phyloP scores from a whole-genome alignment of 257 asterid species.

The Schizonepeta tenuifolia region DNA sequence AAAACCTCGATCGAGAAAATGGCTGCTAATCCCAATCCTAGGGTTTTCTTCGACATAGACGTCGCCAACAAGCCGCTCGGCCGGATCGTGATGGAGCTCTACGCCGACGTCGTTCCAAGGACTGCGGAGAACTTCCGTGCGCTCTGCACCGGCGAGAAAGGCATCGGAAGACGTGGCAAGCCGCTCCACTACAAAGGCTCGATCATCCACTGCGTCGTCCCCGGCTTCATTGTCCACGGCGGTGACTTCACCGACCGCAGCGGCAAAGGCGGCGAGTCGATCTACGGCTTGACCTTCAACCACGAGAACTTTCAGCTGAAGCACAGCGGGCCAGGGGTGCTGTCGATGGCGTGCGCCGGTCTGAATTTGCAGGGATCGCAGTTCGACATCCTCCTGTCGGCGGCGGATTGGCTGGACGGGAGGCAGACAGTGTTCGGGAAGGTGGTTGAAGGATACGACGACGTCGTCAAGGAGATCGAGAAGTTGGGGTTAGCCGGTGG shows the following conservation, averaged over 20 bases:
- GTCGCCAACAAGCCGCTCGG: constrained; percentile 51
- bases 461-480: constrained; percentile 54
- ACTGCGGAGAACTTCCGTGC: constrained; percentile 80
- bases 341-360: constrained; percentile 80
- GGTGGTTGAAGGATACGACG: constrained; percentile 59
- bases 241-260: constrained; percentile 78
- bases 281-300: constrained; percentile 63
- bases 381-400: constrained; percentile 62
- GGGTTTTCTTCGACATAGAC: constrained; percentile 61
- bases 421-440: constrained; percentile 76
- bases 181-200: constrained; percentile 73
- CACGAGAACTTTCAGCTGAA: constrained; percentile 69
- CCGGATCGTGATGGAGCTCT: constrained; percentile 58
- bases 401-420: constrained; percentile 66
- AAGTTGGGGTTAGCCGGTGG: constrained; percentile 57
- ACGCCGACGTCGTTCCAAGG: constrained; percentile 54
- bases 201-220: constrained; percentile 63
- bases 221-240: constrained; percentile 66
- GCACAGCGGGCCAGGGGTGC: constrained; percentile 68
- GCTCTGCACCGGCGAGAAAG: constrained; percentile 80
- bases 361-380: constrained; percentile 72
- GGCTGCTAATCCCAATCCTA: constrained; percentile 45
- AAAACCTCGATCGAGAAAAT: constrained; percentile 19
- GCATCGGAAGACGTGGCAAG: constrained; percentile 54
- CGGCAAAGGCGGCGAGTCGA: constrained; percentile 83